phyloP scores from a whole-genome alignment of 139 green algal species.

The Pleodorina starrii region DNA sequence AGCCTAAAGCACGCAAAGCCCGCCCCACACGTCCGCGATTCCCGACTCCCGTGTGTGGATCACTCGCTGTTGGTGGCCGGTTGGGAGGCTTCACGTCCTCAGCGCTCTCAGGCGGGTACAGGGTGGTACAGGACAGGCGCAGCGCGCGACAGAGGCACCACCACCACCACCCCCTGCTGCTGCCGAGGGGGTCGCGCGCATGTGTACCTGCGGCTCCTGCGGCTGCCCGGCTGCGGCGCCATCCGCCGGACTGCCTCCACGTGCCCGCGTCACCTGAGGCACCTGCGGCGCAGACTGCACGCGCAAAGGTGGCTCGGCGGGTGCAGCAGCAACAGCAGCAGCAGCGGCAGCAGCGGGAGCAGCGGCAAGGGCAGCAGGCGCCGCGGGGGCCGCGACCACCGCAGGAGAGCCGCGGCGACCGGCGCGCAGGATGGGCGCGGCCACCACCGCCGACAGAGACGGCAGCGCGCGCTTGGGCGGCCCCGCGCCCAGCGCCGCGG shows the following conservation, averaged over 20 bases:
- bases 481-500: not conserved
- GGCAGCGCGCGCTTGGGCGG: not conserved
- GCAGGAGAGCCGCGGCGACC: not conserved
- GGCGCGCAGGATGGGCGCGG: not conserved
- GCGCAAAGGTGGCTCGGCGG: constrained; percentile 4
- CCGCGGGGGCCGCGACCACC: not conserved
- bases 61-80: too few species aligned
- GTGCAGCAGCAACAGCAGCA: not conserved
- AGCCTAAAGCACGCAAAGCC: too few species aligned
- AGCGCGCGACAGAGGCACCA: too few species aligned
- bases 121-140: too few species aligned
- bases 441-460: not conserved
- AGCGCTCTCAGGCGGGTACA: too few species aligned
- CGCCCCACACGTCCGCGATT: too few species aligned
- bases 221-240: not conserved
- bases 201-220: constrained; percentile 6
- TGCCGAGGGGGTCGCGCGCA: too few species aligned
- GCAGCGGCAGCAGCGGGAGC: not conserved
- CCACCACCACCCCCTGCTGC: too few species aligned
- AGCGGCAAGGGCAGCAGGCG: not conserved
- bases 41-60: too few species aligned
- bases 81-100: too few species aligned
- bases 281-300: constrained; percentile 39
- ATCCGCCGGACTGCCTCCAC: not conserved
- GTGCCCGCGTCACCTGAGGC: not conserved